Percentiles rank a stretch among this genome's conserved stretches.
Evolutionary conservation across 1,284 basidiomycete species (phyloP).

Genomic region (Ceratobasidium papillatum): DNA sequence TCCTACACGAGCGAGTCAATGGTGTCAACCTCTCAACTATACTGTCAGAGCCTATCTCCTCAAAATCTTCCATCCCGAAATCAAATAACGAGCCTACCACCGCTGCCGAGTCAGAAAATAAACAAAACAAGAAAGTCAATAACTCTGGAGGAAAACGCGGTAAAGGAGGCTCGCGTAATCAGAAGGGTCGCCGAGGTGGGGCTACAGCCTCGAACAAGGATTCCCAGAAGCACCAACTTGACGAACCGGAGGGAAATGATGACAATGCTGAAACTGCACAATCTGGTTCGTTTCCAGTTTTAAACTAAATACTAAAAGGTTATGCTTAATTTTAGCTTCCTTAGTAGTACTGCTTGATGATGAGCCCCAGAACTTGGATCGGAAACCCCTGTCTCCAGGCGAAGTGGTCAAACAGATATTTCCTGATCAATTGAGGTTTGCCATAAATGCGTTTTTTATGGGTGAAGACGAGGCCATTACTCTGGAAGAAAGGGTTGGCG

Average conservation of each 20-base stretch:
- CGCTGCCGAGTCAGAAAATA: not conserved
- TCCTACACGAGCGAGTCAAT: slow-evolving; percentile 14
- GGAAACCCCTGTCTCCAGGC: slow-evolving; percentile 11
- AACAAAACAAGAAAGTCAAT: not conserved
- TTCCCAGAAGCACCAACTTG: not conserved
- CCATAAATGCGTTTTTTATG: not conserved
- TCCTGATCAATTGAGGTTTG: not conserved
- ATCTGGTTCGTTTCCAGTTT: not conserved
- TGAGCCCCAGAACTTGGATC: slow-evolving; percentile 1
- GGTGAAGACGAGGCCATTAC: not conserved
- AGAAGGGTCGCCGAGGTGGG: not conserved
- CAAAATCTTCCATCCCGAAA: not conserved
- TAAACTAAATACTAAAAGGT: not conserved
- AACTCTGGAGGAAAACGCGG: not conserved
- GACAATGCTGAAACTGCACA: not conserved
- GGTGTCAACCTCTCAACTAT: slow-evolving; percentile 33
- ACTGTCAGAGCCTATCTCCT: not conserved
- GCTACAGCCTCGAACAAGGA: not conserved
- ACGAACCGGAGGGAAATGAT: not conserved
- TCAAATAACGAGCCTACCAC: not conserved
- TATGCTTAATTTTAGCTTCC: not conserved
- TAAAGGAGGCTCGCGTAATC: slow-evolving; percentile 1
- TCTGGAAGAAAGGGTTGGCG: slow-evolving; percentile 2
- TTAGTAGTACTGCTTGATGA: slow-evolving; percentile 13
- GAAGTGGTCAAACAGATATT: slow-evolving; percentile 13